Base-by-base conservation (phyloP, 2,329 filamentous ascomycete genomes). In the Polytolypa hystricis region DNA sequence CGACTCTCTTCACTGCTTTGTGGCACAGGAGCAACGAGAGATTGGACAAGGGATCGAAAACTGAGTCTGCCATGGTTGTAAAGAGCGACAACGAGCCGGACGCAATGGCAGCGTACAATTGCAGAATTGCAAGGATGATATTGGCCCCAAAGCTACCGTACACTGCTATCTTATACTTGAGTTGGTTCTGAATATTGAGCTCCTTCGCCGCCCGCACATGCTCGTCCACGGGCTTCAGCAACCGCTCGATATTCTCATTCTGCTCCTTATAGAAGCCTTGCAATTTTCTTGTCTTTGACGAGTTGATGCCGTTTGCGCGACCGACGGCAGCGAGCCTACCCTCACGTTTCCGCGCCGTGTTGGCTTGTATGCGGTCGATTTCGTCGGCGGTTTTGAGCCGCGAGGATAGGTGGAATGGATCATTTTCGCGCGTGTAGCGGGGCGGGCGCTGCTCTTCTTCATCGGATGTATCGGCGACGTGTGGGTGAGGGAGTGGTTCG, bases 21-120 rank as follows among this genome's bases (percentile, higher is more conserved):
- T 87, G 81, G 42, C 81, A 85, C 25, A 94, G 61, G 40, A 96
- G 85, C 10, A 96, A 71, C 1, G 84, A 89, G 35, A 95, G 58
- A 53, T 94, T 95, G 52, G 82, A 89, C 52, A 93, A 56, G 6
- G 86, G 91, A 55, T 96, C 91, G 62, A 96, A 96, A 46, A 96
- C 71, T 35, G 87, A 79, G 60, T 98, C 91, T 11, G 87, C 89
- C 83, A 93, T 93, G 44, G 89, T 98, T 11, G 91, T 95, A 65
- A 96, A 95, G 31, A 98, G 77, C 4, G 89, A 94, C 23, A 96
- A 73, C n/a, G 86, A 95, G 31, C 81, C 78, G 0, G 87, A 94
- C 0, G 82, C 76, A 30, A 84, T 73, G 42, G 91, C 91, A 29
- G 81, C 91, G 56, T 93, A 98, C 25, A 95, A 66, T 61, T 98